phyloP scores from a whole-genome alignment of 2,329 filamentous ascomycete genomes.

The Leptographium flavum region DNA sequence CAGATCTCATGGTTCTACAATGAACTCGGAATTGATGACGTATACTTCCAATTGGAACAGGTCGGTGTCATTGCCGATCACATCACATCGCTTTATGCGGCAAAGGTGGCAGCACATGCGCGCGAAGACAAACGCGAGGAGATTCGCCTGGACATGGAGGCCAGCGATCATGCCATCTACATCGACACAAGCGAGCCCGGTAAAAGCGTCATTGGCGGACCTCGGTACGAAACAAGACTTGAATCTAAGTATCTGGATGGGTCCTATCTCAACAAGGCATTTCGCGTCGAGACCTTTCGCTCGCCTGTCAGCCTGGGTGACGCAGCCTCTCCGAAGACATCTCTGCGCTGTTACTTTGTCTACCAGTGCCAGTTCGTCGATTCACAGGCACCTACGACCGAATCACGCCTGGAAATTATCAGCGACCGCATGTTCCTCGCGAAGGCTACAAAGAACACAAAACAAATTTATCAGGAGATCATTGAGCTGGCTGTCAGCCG shows the following conservation, averaged over 20 bases:
- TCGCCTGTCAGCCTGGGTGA: slow-evolving; percentile 68
- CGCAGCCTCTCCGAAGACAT: slow-evolving; percentile 50
- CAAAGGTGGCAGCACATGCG: slow-evolving; percentile 87
- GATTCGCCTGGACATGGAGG: slow-evolving; percentile 92
- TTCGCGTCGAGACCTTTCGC: slow-evolving; percentile 94
- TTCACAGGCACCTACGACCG: slow-evolving; percentile 55
- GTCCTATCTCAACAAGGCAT: slow-evolving; percentile 56
- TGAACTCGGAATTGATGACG: slow-evolving; percentile 88
- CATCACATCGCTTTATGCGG: slow-evolving; percentile 91
- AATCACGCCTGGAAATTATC: slow-evolving; percentile 83
- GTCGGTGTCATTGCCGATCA: slow-evolving; percentile 81
- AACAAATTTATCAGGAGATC: slow-evolving; percentile 88
- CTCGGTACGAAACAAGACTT: slow-evolving; percentile 85
- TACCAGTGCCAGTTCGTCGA: slow-evolving; percentile 90
- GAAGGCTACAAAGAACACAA: slow-evolving; percentile 92
- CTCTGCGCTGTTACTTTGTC: slow-evolving; percentile 94
- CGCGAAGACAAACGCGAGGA: slow-evolving; percentile 88
- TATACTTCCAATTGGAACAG: slow-evolving; percentile 88
- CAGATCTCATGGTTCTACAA: slow-evolving; percentile 97
- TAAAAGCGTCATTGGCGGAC: slow-evolving; percentile 58
- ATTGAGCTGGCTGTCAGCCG: slow-evolving; percentile 72
- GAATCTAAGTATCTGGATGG: slow-evolving; percentile 91
- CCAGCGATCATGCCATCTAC: slow-evolving; percentile 87
- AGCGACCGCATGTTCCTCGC: slow-evolving; percentile 88
- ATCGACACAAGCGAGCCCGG: slow-evolving; percentile 95